phyloP scores from a whole-genome alignment of 768 basidiomycete genomes.

The Amanita jacksonii region DNA sequence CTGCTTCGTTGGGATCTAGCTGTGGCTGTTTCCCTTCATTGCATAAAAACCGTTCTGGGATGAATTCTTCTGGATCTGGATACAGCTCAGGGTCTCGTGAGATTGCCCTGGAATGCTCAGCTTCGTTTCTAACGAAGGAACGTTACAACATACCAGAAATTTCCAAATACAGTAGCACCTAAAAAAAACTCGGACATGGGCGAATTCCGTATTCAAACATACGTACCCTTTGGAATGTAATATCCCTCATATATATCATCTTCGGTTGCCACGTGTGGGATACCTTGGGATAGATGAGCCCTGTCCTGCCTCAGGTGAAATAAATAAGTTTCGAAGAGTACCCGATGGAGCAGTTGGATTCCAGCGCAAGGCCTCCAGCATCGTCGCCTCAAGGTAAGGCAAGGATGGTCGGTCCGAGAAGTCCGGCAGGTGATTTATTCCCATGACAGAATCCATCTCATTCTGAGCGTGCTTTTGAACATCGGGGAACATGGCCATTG shows the following conservation, averaged over 20 bases:
- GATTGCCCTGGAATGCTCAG: conserved; percentile 27
- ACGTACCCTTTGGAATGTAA: conserved; percentile 17
- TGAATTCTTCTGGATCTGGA: conserved; percentile 41
- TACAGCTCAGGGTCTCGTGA: conserved; percentile 42
- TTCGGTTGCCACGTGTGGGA: conserved; percentile 23
- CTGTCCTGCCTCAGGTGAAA: neutral
- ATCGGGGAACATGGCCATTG: conserved; percentile 30
- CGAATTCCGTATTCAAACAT: neutral
- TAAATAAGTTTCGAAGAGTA: conserved; percentile 9
- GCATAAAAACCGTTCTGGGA: conserved; percentile 45
- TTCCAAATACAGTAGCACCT: conserved; percentile 21
- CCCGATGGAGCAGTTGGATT: conserved; percentile 26
- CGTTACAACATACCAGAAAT: conserved; percentile 17
- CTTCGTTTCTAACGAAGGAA: neutral
- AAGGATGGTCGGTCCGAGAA: conserved; percentile 29
- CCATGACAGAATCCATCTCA: conserved; percentile 33
- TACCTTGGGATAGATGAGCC: conserved; percentile 14
- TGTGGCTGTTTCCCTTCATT: conserved; percentile 12
- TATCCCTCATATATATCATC: conserved; percentile 25
- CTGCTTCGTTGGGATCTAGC: conserved; percentile 14
- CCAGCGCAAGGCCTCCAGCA: conserved; percentile 35
- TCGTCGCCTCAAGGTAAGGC: conserved; percentile 35
- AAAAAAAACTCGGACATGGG: neutral
- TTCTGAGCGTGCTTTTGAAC: conserved; percentile 31
- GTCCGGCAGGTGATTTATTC: conserved; percentile 29